Percentiles rank a stretch among this genome's conserved stretches.
These are phyloP conservation scores for Salix arbutifolia DNA, from an alignment of 345 rosid species.

Conservation along the genomic window DNA sequence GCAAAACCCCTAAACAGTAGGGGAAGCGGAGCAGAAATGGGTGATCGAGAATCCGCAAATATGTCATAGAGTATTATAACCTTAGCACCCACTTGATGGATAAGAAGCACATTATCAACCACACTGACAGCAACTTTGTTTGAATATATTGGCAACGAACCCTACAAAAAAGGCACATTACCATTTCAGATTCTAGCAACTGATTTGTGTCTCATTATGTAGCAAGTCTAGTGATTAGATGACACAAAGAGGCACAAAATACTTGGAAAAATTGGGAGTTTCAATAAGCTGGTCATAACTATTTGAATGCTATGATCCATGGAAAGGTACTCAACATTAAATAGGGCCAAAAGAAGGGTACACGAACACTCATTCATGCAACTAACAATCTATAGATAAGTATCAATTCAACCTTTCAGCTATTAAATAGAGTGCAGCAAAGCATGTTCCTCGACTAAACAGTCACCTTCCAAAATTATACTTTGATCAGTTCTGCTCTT, in stretches of 20 bases:
- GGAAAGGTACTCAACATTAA: neutral
- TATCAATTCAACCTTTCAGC: neutral
- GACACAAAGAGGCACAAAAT: neutral
- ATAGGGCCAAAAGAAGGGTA: neutral
- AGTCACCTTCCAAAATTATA: neutral
- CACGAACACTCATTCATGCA: neutral
- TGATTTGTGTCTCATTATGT: neutral
- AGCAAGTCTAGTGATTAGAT: neutral
- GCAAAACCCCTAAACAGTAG: conserved; percentile 68
- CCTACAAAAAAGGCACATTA: conserved; percentile 40
- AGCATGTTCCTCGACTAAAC: neutral
- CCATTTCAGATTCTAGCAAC: conserved; percentile 1
- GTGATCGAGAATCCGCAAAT: conserved; percentile 87
- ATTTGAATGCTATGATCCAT: neutral
- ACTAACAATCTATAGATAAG: neutral
- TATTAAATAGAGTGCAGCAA: neutral
- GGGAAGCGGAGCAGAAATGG: conserved; percentile 98
- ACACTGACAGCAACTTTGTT: conserved; percentile 79
- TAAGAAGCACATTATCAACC: conserved; percentile 86
- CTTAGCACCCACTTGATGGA: conserved; percentile 97
- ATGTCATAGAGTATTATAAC: conserved; percentile 93
- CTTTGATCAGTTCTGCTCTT: neutral
- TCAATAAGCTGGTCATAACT: neutral
- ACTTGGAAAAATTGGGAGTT: neutral
- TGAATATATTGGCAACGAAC: conserved; percentile 92